Conservation (phyloP, 768 basidiomycete species). For the Calocybe gangraenosa region DNA sequence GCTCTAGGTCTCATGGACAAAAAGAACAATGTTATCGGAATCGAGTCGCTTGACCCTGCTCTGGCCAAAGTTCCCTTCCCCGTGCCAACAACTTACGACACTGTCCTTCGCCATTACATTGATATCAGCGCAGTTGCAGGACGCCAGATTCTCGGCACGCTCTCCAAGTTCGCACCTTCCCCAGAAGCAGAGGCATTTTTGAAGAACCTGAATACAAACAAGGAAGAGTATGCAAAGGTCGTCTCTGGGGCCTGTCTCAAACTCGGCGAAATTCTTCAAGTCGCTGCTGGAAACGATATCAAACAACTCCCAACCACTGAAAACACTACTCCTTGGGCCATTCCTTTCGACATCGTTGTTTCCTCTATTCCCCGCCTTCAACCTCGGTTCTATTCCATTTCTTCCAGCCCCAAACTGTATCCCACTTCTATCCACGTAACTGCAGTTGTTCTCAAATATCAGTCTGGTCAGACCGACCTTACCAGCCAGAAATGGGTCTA, state of each 20-base stretch:
- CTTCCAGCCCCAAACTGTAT: slow-evolving; percentile 90
- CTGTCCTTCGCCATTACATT: slow-evolving; percentile 94
- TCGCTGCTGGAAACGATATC: slow-evolving; percentile 81
- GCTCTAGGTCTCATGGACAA: slow-evolving; percentile 81
- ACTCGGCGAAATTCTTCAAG: slow-evolving; percentile 88
- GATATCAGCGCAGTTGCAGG: slow-evolving; percentile 94
- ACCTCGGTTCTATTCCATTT: slow-evolving; percentile 98
- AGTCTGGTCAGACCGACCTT: slow-evolving; percentile 53
- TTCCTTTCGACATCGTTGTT: slow-evolving; percentile 96
- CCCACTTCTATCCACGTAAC: slow-evolving; percentile 93
- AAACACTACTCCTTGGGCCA: slow-evolving; percentile 82
- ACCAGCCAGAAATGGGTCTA: slow-evolving; percentile 67
- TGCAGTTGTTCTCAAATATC: slow-evolving; percentile 91
- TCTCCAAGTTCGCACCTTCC: slow-evolving; percentile 86
- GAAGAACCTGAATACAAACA: slow-evolving; percentile 76
- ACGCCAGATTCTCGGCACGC: slow-evolving; percentile 85
- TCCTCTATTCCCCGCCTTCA: slow-evolving; percentile 92
- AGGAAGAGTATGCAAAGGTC: slow-evolving; percentile 78
- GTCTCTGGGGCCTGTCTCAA: slow-evolving; percentile 83
- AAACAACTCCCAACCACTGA: slow-evolving; percentile 50
- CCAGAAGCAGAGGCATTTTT: slow-evolving; percentile 72
- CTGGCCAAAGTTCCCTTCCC: slow-evolving; percentile 99
- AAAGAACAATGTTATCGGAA: slow-evolving; percentile 79
- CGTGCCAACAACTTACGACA: slow-evolving; percentile 89
- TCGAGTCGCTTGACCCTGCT: slow-evolving; percentile 96